phyloP scores from a whole-genome alignment of 75 land plant species.

The Pinus tabuliformis region DNA sequence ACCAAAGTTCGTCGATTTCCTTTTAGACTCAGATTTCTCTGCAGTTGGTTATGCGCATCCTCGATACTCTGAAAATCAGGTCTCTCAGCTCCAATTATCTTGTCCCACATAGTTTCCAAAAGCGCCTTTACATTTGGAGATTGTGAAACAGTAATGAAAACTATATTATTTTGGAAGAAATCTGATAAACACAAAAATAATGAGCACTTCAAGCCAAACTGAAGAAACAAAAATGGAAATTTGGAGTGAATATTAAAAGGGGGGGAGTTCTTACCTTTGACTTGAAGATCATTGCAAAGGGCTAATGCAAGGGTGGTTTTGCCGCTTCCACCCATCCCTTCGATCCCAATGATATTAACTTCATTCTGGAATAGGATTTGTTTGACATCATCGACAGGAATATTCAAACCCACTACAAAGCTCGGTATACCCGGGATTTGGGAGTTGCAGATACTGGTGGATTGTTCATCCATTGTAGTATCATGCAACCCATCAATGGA shows the following conservation, averaged over 20 bases:
- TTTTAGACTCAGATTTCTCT: not conserved
- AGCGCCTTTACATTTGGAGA: not conserved
- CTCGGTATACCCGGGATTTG: not conserved
- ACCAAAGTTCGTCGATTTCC: not conserved
- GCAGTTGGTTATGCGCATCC: not conserved
- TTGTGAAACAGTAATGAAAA: conserved; percentile 1
- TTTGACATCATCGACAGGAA: not conserved
- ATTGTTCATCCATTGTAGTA: not conserved
- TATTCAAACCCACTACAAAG: not conserved
- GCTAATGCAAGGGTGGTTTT: not conserved
- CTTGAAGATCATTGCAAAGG: not conserved
- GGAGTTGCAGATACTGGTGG: not conserved
- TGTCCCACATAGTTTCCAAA: not conserved
- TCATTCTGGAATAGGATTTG: not conserved
- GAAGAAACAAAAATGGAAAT: not conserved
- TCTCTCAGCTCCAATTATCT: not conserved
- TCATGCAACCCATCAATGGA: not conserved
- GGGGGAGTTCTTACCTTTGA: not conserved
- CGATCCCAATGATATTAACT: not conserved
- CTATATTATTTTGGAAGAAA: not conserved
- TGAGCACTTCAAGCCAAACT: conserved; percentile 35
- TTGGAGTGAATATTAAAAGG: not conserved
- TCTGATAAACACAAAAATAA: not conserved
- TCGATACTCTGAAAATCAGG: not conserved
- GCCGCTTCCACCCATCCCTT: not conserved